A percentile compares a stretch with the other conserved stretches of the same genome.
Conservation (phyloP, 306 rosid species). For the Astragalus membranaceus region DNA sequence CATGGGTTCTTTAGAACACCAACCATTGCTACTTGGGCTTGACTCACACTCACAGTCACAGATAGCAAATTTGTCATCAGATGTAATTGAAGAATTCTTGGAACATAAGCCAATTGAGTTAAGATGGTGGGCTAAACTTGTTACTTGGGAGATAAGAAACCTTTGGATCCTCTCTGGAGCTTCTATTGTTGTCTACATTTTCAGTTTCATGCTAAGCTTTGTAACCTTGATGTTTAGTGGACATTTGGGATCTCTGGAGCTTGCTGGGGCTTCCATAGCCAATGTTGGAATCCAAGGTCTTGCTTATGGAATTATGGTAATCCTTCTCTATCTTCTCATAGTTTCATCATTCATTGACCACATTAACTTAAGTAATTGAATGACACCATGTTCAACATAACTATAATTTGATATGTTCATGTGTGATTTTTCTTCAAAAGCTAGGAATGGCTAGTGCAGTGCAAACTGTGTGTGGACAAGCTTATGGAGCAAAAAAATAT, state of each 20-base stretch:
- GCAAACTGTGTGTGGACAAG: conserved; percentile 78
- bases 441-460: conserved; percentile 80
- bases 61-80: conserved; percentile 35
- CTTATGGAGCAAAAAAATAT: conserved; percentile 57
- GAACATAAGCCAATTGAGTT: conserved; percentile 16
- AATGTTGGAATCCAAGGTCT: conserved; percentile 76
- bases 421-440: conserved; percentile 20
- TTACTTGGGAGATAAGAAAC: conserved; percentile 62
- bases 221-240: conserved; percentile 53
- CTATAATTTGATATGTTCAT: background rate
- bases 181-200: conserved; percentile 28
- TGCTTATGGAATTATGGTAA: conserved; percentile 78
- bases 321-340: background rate
- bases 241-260: conserved; percentile 55
- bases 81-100: conserved; percentile 33
- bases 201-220: conserved; percentile 33
- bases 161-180: conserved; percentile 56
- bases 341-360: background rate
- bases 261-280: conserved; percentile 72
- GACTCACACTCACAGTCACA: conserved; percentile 24
- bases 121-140: conserved; percentile 53
- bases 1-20: conserved; percentile 22
- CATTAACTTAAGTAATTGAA: too few species aligned
- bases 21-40: conserved; percentile 12
- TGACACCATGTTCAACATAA: background rate